Base-by-base conservation (phyloP, 306 rosid genomes). In the Pyrus pyrifolia region DNA sequence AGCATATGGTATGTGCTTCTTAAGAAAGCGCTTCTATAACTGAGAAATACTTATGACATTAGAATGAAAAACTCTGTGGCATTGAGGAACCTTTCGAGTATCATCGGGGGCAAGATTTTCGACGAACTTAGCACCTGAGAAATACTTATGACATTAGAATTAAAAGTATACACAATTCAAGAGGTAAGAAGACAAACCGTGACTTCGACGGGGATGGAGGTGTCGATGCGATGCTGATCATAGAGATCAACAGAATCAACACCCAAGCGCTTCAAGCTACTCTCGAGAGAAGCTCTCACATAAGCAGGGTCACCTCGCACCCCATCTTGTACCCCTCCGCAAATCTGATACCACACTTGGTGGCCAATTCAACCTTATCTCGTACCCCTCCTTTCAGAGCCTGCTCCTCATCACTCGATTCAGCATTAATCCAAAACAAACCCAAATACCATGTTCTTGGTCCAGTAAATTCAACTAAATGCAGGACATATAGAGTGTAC, bases 151-250 rank as follows among this genome's bases (percentile, higher is more conserved):
- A 25, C 25, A 25, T 25, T 25, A 1, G 25, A 25, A 25, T 25
- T 25, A 5, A 45, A 31, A 22, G 44, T 10, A 66, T 9, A 63
- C 44, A 29, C 15, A 22, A 18, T 11, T 53, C 22, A 38, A 33
- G 18, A 33, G 44, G 35, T 55, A 33, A 75, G 69, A 57, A 33
- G 31, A 15, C 79, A 1, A 49, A 88, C 96, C 85, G 93, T 86
- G 89, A 87, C 76, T 89, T 93, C 96, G 65, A 93, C 78, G 5
- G 98, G 91, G 33, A 91, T 57, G 51, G 82, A 85, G 44, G 83
- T 88, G 71, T 93, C 96, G 30, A 88, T 29, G 6, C 93, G 88
- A 67, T 86, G 94, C 68, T 85, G 90, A 80, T 93, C 91, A 71
- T 93, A 93, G 77, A 93, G 96, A 82, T 93, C 91, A 23, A 93